Conservation (phyloP, 2,329 filamentous ascomycete species). For the Daldinia sp. region DNA sequence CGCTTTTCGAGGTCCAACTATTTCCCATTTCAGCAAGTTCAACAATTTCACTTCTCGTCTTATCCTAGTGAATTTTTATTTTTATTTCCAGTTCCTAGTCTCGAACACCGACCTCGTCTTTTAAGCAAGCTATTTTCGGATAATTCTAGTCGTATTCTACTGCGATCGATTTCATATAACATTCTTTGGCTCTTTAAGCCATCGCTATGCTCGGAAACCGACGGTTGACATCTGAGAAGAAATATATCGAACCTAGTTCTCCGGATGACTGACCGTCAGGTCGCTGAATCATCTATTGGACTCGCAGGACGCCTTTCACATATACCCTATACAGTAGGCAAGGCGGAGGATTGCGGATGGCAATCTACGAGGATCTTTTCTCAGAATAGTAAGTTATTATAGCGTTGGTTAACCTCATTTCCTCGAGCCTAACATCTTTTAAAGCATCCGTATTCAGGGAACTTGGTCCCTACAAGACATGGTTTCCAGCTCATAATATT, state of each 20-base stretch:
- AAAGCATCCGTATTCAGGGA: conserved; percentile 44
- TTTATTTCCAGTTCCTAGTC: background rate
- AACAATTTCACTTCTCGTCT: conserved; percentile 2
- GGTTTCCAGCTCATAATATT: conserved; percentile 36
- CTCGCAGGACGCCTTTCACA: conserved; percentile 46
- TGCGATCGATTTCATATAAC: background rate
- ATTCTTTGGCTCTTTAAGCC: conserved; percentile 20
- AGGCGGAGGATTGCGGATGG: conserved; percentile 45
- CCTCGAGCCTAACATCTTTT: conserved; percentile 29
- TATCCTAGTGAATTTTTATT: background rate
- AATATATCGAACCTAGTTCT: conserved; percentile 39
- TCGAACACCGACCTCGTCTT: background rate
- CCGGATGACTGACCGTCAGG: conserved; percentile 47
- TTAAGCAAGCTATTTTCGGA: background rate
- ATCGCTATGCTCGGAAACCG: conserved; percentile 42
- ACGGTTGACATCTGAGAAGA: conserved; percentile 36
- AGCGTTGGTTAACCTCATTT: background rate
- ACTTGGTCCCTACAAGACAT: conserved; percentile 38
- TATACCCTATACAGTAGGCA: conserved; percentile 38
- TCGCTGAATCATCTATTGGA: conserved; percentile 44
- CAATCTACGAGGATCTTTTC: conserved; percentile 41
- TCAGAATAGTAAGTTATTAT: conserved; percentile 37
- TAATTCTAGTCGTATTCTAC: background rate
- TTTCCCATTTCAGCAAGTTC: conserved; percentile 12
- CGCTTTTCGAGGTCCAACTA: conserved; percentile 11